Evolutionary conservation across 805 yeast species (phyloP), one percentile per base, ranked within the genome.

Genomic region (Kazachstania africana): DNA sequence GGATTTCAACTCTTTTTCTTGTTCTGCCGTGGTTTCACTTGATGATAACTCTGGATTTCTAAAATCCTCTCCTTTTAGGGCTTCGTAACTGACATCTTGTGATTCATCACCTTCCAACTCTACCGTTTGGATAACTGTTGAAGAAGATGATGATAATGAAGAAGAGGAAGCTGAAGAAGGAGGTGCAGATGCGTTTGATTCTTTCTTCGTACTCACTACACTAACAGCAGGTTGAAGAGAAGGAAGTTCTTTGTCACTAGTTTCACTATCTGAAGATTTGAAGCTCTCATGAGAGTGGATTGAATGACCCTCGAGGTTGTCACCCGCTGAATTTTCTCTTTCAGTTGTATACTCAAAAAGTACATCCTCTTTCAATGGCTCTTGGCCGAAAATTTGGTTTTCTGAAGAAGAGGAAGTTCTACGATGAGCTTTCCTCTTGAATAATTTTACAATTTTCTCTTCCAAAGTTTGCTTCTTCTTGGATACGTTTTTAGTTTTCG

Each of bases 361-460:
- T 8, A 39, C 27, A 8, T 36, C 37, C 19, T 34, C 33, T 24
- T 29, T 33, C 8, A 31, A 17, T n/a, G 23, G 30, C 14, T 28
- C 36, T 24, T 29, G 34, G 20, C 27, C 16, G 13, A 31, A 28
- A 12, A 15, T 8, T 10, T 8, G 13, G 8, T 28, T 20, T 12
- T 31, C 31, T 5, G 29, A 14, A 31, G 39, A 18, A 21, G 31
- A 19, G 24, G 29, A 27, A 29, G 44, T 24, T 31, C 28, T 30
- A 16, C 36, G 29, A 24, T 39, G 42, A 16, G 35, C 22, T 24
- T 36, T 44, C 19, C 45, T 43, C 29, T 38, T 45, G 24, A 45
- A 45, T 17, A 45, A 29, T 24, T 41, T 48, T 6, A 42, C 53
- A 28, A 50, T 43, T 31, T 48, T 48, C 31, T 49, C 45, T 29